phyloP scores from a whole-genome alignment of 208 protist genomes.

The Crithidia acanthocephali region DNA sequence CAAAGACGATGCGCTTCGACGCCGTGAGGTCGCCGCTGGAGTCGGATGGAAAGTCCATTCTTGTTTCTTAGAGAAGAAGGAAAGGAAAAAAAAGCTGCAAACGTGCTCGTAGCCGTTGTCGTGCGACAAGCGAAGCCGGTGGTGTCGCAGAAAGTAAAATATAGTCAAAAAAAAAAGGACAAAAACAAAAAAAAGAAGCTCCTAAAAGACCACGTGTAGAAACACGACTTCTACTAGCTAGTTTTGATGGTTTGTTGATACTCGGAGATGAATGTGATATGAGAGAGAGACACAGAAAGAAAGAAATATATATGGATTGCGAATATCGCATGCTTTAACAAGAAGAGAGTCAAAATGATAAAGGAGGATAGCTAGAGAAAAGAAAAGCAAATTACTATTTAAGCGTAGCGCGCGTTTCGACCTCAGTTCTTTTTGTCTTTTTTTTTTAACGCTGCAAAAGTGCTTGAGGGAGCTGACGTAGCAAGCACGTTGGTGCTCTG shows the following conservation, averaged over 20 bases:
- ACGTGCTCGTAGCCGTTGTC: no score
- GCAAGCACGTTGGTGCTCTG: background rate
- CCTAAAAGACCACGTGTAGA: no score
- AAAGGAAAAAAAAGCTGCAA: background rate
- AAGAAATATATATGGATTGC: slow-evolving; percentile 1
- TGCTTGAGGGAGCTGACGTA: no score
- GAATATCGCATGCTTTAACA: slow-evolving; percentile 8
- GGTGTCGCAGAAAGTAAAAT: background rate
- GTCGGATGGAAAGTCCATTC: slow-evolving; percentile 12
- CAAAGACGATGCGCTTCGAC: slow-evolving; percentile 11
- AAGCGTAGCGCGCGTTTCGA: no score
- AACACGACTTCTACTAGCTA: background rate
- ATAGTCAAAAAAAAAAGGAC: background rate
- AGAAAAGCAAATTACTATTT: background rate
- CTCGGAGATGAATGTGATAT: background rate
- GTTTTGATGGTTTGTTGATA: background rate
- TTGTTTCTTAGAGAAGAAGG: background rate
- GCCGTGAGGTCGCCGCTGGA: slow-evolving; percentile 1
- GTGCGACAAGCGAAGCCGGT: no score
- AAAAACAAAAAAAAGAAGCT: slow-evolving; percentile 8
- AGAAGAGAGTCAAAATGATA: background rate
- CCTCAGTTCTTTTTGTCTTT: no score
- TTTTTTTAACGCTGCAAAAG: no score
- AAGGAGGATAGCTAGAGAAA: background rate
- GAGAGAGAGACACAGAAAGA: slow-evolving; percentile 3